Evolutionary conservation across 1,139 yeast species (phyloP), one percentile per base, ranked within the genome.

Genomic region (Suhomyces bolitotheri): DNA sequence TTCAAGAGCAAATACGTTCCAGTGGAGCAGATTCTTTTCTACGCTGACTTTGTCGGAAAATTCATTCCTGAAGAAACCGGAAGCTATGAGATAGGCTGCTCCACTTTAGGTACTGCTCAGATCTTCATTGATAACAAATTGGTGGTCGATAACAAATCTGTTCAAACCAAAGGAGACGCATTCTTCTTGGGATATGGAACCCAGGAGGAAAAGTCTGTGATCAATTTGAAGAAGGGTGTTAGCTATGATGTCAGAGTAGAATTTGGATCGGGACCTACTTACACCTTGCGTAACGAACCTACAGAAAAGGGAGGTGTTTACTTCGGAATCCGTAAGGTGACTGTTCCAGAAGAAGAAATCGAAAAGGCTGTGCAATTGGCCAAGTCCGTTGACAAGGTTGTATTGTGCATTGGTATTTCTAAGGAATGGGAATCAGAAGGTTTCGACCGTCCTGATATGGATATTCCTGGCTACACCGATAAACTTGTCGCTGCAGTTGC

Each of bases 81-180:
- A 14, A 67, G 58, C 12, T 78, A 73, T 48, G 69, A 66, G 36
- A 66, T 79, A 49, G 81, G 81, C 16, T 58, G 73, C 36, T 56
- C 71, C 8, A 71, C 72, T 34, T 52, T 65, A 35, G 85, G 84
- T 29, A 73, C 80, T 29, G 80, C 78, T 22, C 67, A 65, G 47
- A 45, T 79, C 16, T 79, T 64, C 47, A 54, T 79, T 34, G 71
- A 79, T 46, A 82, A 58, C 37, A 53, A 74, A 50, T 56, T 76
- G 37, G 62, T 79, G 23, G 76, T 77, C 40, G 82, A 78, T 52
- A 78, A 78, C 59, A 72, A 69, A 50, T 73, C 77, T 28, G 53
- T 64, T 19, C 84, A 79, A 58, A 60, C 48, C 12, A 54, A 53
- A 31, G 84, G 83, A 25, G 58, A 61, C 23, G 64, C 71, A 4